Base-by-base conservation (phyloP, 495 filamentous ascomycete genomes). In the Glarea lozoyensis region DNA sequence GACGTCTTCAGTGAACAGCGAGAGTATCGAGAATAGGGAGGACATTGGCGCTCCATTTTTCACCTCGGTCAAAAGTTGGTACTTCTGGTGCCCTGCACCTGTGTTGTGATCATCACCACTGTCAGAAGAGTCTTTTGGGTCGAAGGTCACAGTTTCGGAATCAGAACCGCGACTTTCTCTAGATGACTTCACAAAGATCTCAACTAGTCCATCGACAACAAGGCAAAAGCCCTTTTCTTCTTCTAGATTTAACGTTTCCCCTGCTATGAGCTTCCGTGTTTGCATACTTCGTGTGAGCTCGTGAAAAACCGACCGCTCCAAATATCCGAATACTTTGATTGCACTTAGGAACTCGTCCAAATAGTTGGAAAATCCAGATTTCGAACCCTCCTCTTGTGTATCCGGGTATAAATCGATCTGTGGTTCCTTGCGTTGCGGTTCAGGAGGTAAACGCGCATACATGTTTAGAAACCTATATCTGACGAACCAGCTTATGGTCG, bases 1-100 rank as follows among this genome's bases (percentile, higher is more conserved):
- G 32, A 98, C 78, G 56, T 96, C 88, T 60, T 97, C 92, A 4
- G 92, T 97, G 53, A 98, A 98, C 0, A 98, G 67, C 2, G 88
- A 92, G 55, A 98, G 79, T 41, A 98, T 94, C 1, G 93, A 95
- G 63, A 98, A 98, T 4, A 98, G 63, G 0, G 92, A 97, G 20
- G 92, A 97, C 90, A 98, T 96, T 3, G 92, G 90, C 9, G 92
- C 90, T 15, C 92, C 92, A 56, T 97, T 98, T 61, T 94, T 94
- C 30, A 98, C 92, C 58, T 98, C 92, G 2, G 92, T 98, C 30
- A 98, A 70, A 15, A 97, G 69, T 61, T 97, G 90, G 60, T 95
- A 97, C 57, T 70, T 86, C 65, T 81, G 88, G 58, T 64, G 80
- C 60, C 25, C 75, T 61, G 40, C 63, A 31, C 41, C 54, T 54